Base-by-base conservation (phyloP, 192 early-diverging fungal genomes). In the Coemansia sp. region DNA sequence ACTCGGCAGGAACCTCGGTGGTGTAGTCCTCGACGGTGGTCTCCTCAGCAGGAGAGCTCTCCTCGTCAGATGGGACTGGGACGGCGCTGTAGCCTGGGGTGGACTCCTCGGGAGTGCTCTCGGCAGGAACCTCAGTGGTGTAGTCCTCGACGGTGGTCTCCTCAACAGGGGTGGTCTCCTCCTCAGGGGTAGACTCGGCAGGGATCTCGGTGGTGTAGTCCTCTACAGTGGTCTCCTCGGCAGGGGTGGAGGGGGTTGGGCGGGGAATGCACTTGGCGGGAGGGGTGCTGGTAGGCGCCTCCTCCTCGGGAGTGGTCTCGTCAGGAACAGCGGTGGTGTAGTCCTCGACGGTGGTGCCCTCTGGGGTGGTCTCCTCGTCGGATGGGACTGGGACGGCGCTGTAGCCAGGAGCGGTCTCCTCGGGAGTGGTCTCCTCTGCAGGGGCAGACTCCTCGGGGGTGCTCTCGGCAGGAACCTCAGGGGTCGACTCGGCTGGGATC, bases 271-370 rank as follows among this genome's bases (percentile, higher is more conserved):
- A 41, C 46, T 63, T n/a, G 15, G 6, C 61, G 8, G 61, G 12
- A 13, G 69, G 40, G 62, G 52, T 37, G 55, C 60, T 56, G 4
- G 8, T 61, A 57, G 61, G 36, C 42, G 26, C 37, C 22, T 47
- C 40, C 54, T 71, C 69, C 63, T 65, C 69, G 54, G 6, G 3
- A 41, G 19, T 36, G 16, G 16, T 21, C 18, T 22, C 40, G 15
- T 41, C 65, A 43, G 7, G 1, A 2, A 15, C 63, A 26, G 55
- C 4, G 48, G 59, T 66, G 16, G 63, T 11, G 57, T 72, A 57
- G 41, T 47, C 59, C 41, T 61, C 67, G 45, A 61, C 43, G 37
- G 43, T 42, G 72, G 63, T 64, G 61, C 22, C 40, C 54, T 65
- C 71, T 3, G 64, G 2, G 37, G 43, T 42, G 72, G 63, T 64